Conservation (phyloP, 257 asterid species). For the Salvia splendens region DNA sequence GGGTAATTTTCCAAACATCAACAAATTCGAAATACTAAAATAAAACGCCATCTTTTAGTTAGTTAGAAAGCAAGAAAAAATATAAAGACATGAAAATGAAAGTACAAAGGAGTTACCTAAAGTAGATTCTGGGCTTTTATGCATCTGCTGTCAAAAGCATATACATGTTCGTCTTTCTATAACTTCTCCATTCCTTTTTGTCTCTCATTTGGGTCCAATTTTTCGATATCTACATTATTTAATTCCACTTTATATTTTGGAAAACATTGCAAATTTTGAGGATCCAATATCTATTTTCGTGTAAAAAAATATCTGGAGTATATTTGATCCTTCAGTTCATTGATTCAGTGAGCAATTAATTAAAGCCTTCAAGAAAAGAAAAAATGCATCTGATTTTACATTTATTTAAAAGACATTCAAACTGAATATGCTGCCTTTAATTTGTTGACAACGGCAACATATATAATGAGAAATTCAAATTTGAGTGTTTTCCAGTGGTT, state of each 20-base stretch:
- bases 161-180: not conserved
- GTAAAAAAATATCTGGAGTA: not conserved
- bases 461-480: too few relatives aligned
- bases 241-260: not conserved
- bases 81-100: not conserved
- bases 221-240: not conserved
- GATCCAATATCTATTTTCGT: not conserved
- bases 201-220: not conserved
- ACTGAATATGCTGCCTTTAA: not conserved
- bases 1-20: too few relatives aligned
- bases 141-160: not conserved
- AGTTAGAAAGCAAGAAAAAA: not conserved
- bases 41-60: too few relatives aligned
- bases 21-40: too few relatives aligned
- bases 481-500: too few relatives aligned
- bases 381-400: too few relatives aligned
- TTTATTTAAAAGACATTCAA: too few relatives aligned
- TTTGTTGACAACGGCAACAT: not conserved
- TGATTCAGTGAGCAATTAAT: not conserved
- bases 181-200: not conserved
- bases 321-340: not conserved
- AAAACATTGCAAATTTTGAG: not conserved
- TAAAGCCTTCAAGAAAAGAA: too few relatives aligned
- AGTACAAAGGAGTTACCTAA: not conserved
- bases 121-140: constrained; percentile 6